Evolutionary conservation across 805 yeast genomes (phyloP), one percentile per base, ranked within the genome.

Genomic region (Teunomyces aglyptinius): DNA sequence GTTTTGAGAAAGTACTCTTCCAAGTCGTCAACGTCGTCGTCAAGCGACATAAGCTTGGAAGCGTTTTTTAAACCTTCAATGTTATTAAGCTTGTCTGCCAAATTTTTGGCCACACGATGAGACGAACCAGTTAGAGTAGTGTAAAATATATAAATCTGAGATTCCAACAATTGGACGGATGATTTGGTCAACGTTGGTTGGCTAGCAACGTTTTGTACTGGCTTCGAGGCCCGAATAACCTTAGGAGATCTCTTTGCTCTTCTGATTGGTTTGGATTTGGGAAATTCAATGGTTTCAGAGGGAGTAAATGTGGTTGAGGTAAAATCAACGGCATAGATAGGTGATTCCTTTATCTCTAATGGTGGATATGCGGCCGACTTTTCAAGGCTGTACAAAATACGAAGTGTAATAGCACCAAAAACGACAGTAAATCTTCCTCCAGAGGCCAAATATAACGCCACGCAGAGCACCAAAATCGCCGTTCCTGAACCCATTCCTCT

Each of bases 81-180:
- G n/a, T 49, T 55, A 2, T 49, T 44, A 10, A 84, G 60, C 28
- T 64, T 65, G 1, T 72, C 71, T 27, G 64, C 57, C 13, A 89
- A 66, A 12, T 64, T 59, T 13, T 69, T 70, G 1, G 96, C 96
- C 24, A 82, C 77, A 52, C 86, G 72, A 55, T 83, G 83, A 0
- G 95, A 79, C 0, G 95, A 72, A 8, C 97, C 97, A 3, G 96
- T 91, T 48, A 90, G 69, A 0, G 96, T 85, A 6, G 97, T 85
- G 65, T 86, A 90, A 56, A 90, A 87, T 3, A 90, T 78, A 48
- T 78, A 74, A 32, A 85, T 70, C 45, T 83, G 82, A 0, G 89
- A 77, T 24, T 77, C 77, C 24, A 75, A 53, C 34, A 81, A 61
- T 18, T 72, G 64, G 15, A 65, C 64, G 4, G 72, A 60, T 3